A percentile compares a stretch with the other conserved stretches of the same genome.
These are phyloP conservation scores for Cucurbita moschata DNA, from an alignment of 306 rosid species.

Conservation along the genomic window DNA sequence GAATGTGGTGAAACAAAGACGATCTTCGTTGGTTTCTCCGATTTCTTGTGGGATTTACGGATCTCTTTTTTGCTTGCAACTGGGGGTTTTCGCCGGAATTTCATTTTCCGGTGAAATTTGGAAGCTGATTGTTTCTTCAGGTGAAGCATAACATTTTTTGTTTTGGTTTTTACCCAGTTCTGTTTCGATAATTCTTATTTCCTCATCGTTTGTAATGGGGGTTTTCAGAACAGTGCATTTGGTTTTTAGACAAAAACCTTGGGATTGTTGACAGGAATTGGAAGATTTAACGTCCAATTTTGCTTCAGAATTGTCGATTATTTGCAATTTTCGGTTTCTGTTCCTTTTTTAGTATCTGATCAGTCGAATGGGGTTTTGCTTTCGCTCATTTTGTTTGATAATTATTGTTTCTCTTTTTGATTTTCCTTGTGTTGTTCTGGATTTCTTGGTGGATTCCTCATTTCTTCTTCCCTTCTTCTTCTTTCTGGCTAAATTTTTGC, in stretches of 20 bases:
- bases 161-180: slow-evolving; percentile 12
- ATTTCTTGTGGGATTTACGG: slow-evolving; percentile 23
- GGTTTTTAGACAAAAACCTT: slow-evolving; percentile 8
- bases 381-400: neutral
- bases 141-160: slow-evolving; percentile 25
- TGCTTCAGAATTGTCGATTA: slow-evolving; percentile 2
- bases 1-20: slow-evolving; percentile 7
- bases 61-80: slow-evolving; percentile 23
- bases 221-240: slow-evolving; percentile 8
- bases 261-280: slow-evolving; percentile 1
- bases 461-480: neutral
- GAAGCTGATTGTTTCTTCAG: slow-evolving; percentile 18
- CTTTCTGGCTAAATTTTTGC: slow-evolving; percentile 7
- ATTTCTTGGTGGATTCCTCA: neutral
- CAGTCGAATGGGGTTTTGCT: slow-evolving; percentile 9
- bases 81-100: slow-evolving; percentile 22
- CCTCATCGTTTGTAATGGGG: slow-evolving; percentile 14
- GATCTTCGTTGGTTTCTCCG: slow-evolving; percentile 11
- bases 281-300: slow-evolving; percentile 5
- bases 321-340: slow-evolving; percentile 8
- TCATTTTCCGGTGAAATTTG: slow-evolving; percentile 15
- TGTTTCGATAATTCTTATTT: slow-evolving; percentile 7
- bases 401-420: neutral
- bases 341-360: slow-evolving; percentile 5
- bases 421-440: neutral